A percentile compares a stretch with the other conserved stretches of the same genome.
Evolutionary conservation across 1,284 basidiomycete genomes (phyloP).

Genomic region (Sparassis latifolia): DNA sequence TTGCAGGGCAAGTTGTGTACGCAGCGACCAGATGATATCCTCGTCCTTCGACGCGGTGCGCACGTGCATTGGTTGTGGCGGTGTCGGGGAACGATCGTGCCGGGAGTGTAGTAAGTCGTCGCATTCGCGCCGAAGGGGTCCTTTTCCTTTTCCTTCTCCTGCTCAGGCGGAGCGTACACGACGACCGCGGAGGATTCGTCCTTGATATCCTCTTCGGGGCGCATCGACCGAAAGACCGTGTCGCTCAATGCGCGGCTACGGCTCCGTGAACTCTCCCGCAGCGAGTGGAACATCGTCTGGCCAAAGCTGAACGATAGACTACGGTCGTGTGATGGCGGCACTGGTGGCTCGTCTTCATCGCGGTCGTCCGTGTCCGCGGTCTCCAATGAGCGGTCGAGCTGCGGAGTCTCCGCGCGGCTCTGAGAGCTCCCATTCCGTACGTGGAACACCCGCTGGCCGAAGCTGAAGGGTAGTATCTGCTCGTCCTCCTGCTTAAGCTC

Average conservation of each 20-base stretch:
- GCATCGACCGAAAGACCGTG: constrained; percentile 38
- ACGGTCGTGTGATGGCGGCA: constrained; percentile 25
- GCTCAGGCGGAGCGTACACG: constrained; percentile 28
- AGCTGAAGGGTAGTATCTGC: neutral
- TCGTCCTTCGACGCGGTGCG: constrained; percentile 64
- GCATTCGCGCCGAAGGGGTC: constrained; percentile 70
- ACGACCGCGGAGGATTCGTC: constrained; percentile 45
- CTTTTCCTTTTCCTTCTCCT: constrained; percentile 34
- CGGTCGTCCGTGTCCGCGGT: too few species aligned
- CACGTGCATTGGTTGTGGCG: constrained; percentile 43
- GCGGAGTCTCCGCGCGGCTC: constrained; percentile 7
- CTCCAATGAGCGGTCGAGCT: neutral
- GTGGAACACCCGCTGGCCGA: too few species aligned
- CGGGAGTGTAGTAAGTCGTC: constrained; percentile 70
- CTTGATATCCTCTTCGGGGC: constrained; percentile 55
- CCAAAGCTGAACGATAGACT: constrained; percentile 60
- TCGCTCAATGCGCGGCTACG: constrained; percentile 54
- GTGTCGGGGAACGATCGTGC: constrained; percentile 64
- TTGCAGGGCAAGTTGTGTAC: constrained; percentile 64
- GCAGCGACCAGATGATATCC: constrained; percentile 59
- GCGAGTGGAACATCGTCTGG: constrained; percentile 47
- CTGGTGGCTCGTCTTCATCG: constrained; percentile 1
- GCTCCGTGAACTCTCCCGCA: constrained; percentile 24
- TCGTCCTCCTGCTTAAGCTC: constrained; percentile 2
- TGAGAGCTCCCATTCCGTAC: neutral